These are phyloP conservation scores for Backusella australiensis DNA, from an alignment of 192 early-diverging fungal genomes.

Conservation along the genomic window DNA sequence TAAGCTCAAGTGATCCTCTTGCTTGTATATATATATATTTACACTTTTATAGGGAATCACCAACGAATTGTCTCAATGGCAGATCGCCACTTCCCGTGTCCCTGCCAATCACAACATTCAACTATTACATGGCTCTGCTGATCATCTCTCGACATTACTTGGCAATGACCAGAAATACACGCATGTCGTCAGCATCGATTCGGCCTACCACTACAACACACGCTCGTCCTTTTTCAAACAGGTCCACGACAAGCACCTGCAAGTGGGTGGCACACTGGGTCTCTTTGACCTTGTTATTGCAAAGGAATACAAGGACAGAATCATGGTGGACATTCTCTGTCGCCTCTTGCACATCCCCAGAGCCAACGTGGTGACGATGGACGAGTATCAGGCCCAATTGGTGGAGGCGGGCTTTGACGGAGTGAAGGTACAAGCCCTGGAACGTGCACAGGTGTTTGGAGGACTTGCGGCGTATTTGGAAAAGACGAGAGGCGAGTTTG, in stretches of 20 bases:
- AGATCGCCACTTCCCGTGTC: slow-evolving; percentile 30
- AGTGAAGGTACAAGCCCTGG: slow-evolving; percentile 36
- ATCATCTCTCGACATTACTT: not conserved
- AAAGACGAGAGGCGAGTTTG: not conserved
- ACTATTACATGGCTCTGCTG: slow-evolving; percentile 25
- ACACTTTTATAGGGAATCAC: slow-evolving; percentile 37
- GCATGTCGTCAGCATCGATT: slow-evolving; percentile 45
- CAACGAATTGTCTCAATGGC: slow-evolving; percentile 41
- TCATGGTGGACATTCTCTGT: slow-evolving; percentile 26
- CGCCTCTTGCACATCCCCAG: slow-evolving; percentile 34
- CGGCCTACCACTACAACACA: slow-evolving; percentile 49
- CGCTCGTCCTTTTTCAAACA: slow-evolving; percentile 37
- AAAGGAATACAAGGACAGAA: not conserved
- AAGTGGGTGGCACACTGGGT: slow-evolving; percentile 21
- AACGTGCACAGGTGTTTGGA: slow-evolving; percentile 39
- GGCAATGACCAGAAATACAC: not conserved
- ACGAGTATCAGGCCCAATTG: slow-evolving; percentile 37
- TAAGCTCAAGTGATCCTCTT: slow-evolving; percentile 2
- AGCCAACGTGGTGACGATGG: slow-evolving; percentile 38
- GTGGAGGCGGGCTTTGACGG: slow-evolving; percentile 37
- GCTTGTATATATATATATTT: not conserved
- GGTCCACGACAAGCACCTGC: slow-evolving; percentile 12
- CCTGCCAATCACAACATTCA: not conserved
- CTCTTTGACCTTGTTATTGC: slow-evolving; percentile 41
- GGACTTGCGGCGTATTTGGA: slow-evolving; percentile 36